Evolutionary conservation across 805 yeast species (phyloP).

Genomic region (Barnettozyma californica): DNA sequence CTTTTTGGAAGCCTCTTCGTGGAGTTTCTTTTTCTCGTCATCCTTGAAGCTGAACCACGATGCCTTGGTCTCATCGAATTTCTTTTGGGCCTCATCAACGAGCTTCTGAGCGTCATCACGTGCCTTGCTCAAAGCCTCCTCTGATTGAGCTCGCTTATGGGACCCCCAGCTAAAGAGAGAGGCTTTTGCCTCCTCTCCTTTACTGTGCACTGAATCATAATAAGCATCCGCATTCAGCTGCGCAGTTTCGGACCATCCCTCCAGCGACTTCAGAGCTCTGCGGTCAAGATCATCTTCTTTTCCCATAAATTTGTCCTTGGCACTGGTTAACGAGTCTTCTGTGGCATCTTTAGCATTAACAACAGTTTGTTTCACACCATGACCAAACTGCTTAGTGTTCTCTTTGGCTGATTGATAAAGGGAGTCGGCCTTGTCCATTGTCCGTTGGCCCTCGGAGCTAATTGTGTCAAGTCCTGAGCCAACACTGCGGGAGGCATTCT

Average conservation of each 20-base stretch:
- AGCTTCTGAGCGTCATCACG: slow-evolving; percentile 28
- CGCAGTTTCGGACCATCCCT: slow-evolving; percentile 46
- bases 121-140: slow-evolving; percentile 13
- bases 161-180: slow-evolving; percentile 20
- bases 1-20: slow-evolving; percentile 25
- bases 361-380: slow-evolving; percentile 9
- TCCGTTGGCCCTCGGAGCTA: slow-evolving; percentile 12
- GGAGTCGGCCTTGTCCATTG: slow-evolving; percentile 17
- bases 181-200: slow-evolving; percentile 6
- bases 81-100: slow-evolving; percentile 30
- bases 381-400: slow-evolving; percentile 13
- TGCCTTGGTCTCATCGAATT: slow-evolving; percentile 30
- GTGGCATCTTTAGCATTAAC: slow-evolving; percentile 21
- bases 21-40: slow-evolving; percentile 16
- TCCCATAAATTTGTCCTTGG: slow-evolving; percentile 18
- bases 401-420: slow-evolving; percentile 15
- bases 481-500: slow-evolving; percentile 18
- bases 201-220: slow-evolving; percentile 18
- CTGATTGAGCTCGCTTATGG: slow-evolving; percentile 7
- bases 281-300: slow-evolving; percentile 28
- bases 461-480: slow-evolving; percentile 17
- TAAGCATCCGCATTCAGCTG: slow-evolving; percentile 23
- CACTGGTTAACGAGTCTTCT: slow-evolving; percentile 12
- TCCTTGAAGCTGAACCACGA: slow-evolving; percentile 27
- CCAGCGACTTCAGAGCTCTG: slow-evolving; percentile 30